These are phyloP conservation scores for Flaveria floridana DNA, from an alignment of 140 eudicot genomes.

Conservation along the genomic window DNA sequence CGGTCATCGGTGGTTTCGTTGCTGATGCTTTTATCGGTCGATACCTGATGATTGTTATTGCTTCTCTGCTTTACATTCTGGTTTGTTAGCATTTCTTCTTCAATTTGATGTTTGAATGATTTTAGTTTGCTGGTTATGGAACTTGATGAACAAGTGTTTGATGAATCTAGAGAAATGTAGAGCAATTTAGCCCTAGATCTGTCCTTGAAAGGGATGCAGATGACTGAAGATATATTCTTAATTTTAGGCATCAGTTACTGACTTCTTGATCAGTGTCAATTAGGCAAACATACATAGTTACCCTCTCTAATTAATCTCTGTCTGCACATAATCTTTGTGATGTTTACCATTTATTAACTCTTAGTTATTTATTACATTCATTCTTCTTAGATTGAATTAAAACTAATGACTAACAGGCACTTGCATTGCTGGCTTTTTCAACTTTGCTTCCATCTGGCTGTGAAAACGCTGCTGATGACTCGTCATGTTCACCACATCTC, in stretches of 20 bases:
- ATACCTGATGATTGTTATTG: constrained; percentile 35
- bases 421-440: constrained; percentile 51
- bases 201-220: no score
- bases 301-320: no score
- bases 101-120: not conserved
- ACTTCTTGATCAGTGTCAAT: no score
- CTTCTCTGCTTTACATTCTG: constrained; percentile 53
- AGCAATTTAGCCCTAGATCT: no score
- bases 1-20: constrained; percentile 42
- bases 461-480: not conserved
- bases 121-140: not conserved
- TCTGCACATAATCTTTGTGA: no score
- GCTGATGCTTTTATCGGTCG: constrained; percentile 57
- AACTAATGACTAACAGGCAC: constrained; percentile 36
- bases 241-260: no score
- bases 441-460: constrained; percentile 36
- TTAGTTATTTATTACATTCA: not conserved
- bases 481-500: constrained; percentile 32
- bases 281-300: no score
- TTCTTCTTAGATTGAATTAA: not conserved
- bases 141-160: no score
- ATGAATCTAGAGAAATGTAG: no score
- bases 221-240: no score
- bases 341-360: no score
- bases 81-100: constrained; percentile 20